A percentile compares a stretch with the other conserved stretches of the same genome.
Conservation (phyloP, 2,329 filamentous ascomycete species). For the Colletotrichum sansevieriae region DNA sequence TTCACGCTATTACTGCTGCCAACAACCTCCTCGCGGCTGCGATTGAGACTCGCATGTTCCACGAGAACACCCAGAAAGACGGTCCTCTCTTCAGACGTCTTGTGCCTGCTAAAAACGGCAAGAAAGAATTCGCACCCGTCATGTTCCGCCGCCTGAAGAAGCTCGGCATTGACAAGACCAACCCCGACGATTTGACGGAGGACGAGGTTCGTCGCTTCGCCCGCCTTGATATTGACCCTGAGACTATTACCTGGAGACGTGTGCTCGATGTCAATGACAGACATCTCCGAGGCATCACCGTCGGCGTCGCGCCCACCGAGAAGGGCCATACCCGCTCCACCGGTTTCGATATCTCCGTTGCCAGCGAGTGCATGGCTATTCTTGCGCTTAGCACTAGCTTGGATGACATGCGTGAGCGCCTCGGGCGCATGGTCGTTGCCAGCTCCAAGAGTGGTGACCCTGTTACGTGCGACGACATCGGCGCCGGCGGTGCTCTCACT, state of each 20-base stretch:
- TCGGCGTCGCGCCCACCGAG: constrained; percentile 90
- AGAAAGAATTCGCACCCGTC: constrained; percentile 86
- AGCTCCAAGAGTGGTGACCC: constrained; percentile 88
- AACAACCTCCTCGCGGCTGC: constrained; percentile 97
- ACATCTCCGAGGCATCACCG: constrained; percentile 88
- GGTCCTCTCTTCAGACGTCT: constrained; percentile 87
- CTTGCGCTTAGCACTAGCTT: constrained; percentile 92
- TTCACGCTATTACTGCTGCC: constrained; percentile 95
- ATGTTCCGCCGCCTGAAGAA: constrained; percentile 96
- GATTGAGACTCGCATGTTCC: constrained; percentile 98
- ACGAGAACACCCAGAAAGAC: constrained; percentile 95
- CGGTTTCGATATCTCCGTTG: constrained; percentile 97
- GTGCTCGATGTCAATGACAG: constrained; percentile 98
- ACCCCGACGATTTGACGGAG: constrained; percentile 89
- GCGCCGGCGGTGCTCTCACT: constrained; percentile 90
- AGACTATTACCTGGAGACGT: constrained; percentile 96
- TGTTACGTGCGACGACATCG: constrained; percentile 95
- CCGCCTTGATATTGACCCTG: constrained; percentile 94
- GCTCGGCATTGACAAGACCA: constrained; percentile 94
- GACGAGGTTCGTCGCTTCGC: constrained; percentile 92
- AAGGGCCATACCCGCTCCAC: constrained; percentile 90
- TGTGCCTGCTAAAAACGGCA: constrained; percentile 90
- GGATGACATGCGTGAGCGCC: constrained; percentile 89
- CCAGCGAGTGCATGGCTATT: constrained; percentile 98
- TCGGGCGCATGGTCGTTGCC: constrained; percentile 96